Evolutionary conservation across 192 early-diverging fungal genomes (phyloP), one percentile per base, ranked within the genome.

Genomic region (Mycoemilia scoparia): DNA sequence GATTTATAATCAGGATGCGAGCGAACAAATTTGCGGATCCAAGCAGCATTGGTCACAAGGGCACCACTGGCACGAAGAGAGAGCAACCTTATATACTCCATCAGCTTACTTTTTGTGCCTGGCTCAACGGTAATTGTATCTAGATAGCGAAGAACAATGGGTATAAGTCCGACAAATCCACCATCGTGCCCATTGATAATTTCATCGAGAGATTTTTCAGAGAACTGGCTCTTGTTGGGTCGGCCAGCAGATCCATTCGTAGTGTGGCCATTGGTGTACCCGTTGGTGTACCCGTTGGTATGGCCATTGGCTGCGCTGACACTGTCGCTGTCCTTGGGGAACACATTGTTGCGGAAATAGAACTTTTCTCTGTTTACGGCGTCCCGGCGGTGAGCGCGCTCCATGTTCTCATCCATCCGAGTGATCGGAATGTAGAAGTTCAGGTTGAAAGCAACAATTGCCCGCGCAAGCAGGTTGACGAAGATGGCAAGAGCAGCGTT

Each of bases 341-440:
- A 79, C 16, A 91, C 41, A 41, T 82, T 76, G 38, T 79, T 82
- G 24, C 87, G 71, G 66, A 96, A 96, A 54, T 76, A 84, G 43
- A 96, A 96, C 45, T 77, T 77, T 32, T 90, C 74, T 2, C 66
- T 51, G 16, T 74, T 34, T 8, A 81, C 84, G 0, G 93, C 89
- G 43, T 80, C 81, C 15, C 84, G 71, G 24, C 64, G 64, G 43
- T 93, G 85, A 1, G 84, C 90, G 6, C 62, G 73, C 35, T 74
- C 49, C 86, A 98, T 91, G 54, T 98, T 98, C 33, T 73, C 74
- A 55, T 98, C 93, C 31, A 93, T 77, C 68, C 90, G 87, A 36
- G 83, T 83, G 15, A 98, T 69, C 1, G 90, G 88, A 36, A 90
- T 84, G 68, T 98, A 98, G 45, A 98, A 76, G 63, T 95, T 90